Evolutionary conservation across 2,329 filamentous ascomycete species (phyloP).

Genomic region (Didymella arachidicola): DNA sequence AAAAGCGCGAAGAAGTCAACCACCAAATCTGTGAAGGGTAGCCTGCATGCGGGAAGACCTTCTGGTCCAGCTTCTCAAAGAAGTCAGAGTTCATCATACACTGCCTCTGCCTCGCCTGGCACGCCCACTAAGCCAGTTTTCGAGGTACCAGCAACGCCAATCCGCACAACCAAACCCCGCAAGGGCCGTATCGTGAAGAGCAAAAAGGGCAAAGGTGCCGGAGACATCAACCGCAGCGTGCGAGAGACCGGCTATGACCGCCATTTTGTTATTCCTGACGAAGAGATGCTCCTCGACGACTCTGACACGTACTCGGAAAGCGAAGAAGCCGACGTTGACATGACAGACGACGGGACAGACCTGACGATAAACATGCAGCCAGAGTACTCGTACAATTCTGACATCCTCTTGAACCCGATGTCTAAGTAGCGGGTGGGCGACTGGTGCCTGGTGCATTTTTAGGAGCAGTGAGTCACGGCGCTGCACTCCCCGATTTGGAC

Average conservation of each 20-base stretch:
- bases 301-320: constrained; percentile 7
- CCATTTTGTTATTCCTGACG: constrained; percentile 8
- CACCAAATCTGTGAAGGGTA: neutral
- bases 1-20: neutral
- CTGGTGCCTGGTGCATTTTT: neutral
- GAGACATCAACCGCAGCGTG: constrained; percentile 2
- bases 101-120: no score
- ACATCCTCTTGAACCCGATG: constrained; percentile 2
- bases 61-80: neutral
- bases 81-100: neutral
- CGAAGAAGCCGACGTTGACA: constrained; percentile 12
- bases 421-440: neutral
- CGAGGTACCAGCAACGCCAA: neutral
- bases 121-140: neutral
- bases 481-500: neutral
- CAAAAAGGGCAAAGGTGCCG: neutral
- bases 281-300: neutral
- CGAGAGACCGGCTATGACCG: constrained; percentile 13
- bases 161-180: neutral
- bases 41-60: neutral
- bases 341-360: constrained; percentile 10
- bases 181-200: neutral
- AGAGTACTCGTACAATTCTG: constrained; percentile 16
- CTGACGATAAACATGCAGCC: constrained; percentile 25
- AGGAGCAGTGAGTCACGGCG: neutral